phyloP scores from a whole-genome alignment of 768 basidiomycete genomes.

The Lyophyllum atratum region DNA sequence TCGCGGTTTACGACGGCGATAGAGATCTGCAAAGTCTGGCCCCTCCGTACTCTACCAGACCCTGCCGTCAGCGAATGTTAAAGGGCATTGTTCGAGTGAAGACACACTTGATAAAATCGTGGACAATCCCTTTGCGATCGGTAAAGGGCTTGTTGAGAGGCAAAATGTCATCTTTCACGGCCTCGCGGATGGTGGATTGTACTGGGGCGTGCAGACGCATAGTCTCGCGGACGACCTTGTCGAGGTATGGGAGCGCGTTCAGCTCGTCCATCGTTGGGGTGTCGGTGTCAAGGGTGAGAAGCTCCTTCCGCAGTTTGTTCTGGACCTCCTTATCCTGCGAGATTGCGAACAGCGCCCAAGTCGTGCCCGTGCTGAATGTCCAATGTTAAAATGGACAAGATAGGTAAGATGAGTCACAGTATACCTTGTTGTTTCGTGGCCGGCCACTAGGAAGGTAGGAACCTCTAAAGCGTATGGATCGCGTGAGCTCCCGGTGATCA shows the following conservation, averaged over 20 bases:
- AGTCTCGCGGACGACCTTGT: slow-evolving; percentile 61
- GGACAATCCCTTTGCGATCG: slow-evolving; percentile 42
- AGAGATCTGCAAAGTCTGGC: slow-evolving; percentile 48
- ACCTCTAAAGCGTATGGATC: slow-evolving; percentile 34
- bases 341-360: slow-evolving; percentile 64
- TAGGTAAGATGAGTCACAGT: neutral
- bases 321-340: slow-evolving; percentile 50
- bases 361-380: slow-evolving; percentile 38
- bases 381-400: neutral
- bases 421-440: slow-evolving; percentile 49
- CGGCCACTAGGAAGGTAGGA: slow-evolving; percentile 50
- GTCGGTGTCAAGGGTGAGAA: slow-evolving; percentile 50
- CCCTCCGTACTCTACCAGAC: slow-evolving; percentile 37
- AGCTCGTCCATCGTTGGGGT: slow-evolving; percentile 72
- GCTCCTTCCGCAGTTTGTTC: slow-evolving; percentile 57
- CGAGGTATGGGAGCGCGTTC: slow-evolving; percentile 68
- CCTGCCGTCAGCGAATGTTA: neutral
- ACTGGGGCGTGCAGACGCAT: slow-evolving; percentile 60
- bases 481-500: neutral
- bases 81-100: neutral
- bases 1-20: slow-evolving; percentile 55
- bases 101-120: slow-evolving; percentile 40
- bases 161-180: slow-evolving; percentile 53
- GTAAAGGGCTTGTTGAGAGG: slow-evolving; percentile 49
- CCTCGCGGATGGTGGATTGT: slow-evolving; percentile 39